A percentile compares a stretch with the other conserved stretches of the same genome.
Conservation (phyloP, 768 basidiomycete species). For the Coprinellus micaceus region DNA sequence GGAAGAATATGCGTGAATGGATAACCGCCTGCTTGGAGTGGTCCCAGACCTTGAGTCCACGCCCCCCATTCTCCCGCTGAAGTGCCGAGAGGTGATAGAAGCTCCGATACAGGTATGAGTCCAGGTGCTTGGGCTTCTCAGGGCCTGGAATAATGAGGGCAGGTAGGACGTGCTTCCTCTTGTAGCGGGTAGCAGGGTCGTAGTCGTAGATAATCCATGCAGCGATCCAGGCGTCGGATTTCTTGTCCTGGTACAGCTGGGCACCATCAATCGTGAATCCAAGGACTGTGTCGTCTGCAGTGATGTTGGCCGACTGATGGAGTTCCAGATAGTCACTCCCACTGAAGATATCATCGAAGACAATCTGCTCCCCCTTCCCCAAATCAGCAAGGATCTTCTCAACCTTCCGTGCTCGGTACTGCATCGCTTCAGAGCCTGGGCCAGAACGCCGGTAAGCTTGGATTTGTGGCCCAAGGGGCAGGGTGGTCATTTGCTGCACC, state of each 20-base stretch:
- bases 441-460: constrained; percentile 29
- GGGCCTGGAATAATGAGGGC: constrained; percentile 33
- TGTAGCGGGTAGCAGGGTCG: constrained; percentile 26
- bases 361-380: not conserved
- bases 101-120: constrained; percentile 30
- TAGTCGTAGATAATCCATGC: constrained; percentile 32
- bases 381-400: constrained; percentile 20
- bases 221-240: constrained; percentile 38
- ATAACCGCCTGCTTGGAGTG: constrained; percentile 13
- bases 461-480: constrained; percentile 39
- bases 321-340: constrained; percentile 25
- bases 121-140: constrained; percentile 32
- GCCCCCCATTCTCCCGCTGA: constrained; percentile 26
- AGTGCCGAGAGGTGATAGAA: constrained; percentile 34
- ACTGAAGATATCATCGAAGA: constrained; percentile 21
- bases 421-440: constrained; percentile 23
- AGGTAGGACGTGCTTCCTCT: constrained; percentile 28
- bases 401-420: constrained; percentile 21
- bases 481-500: constrained; percentile 29
- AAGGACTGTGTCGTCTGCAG: constrained; percentile 25
- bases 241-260: constrained; percentile 38
- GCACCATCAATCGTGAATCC: constrained; percentile 35
- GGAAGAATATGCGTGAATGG: constrained; percentile 19
- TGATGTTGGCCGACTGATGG: constrained; percentile 15
- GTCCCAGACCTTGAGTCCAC: constrained; percentile 26